phyloP scores from a whole-genome alignment of 164 flowering plant species.

The grape (Vitis vinifera) region ASM3070453v1 NC_081809.1:5761501-5762000 shows the following conservation, averaged over 20 bases:
- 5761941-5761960: slow-evolving; percentile 45
- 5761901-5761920: slow-evolving; percentile 9
- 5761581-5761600: slow-evolving; percentile 11
- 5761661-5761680: slow-evolving; percentile 31
- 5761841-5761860: slow-evolving; percentile 19
- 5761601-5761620: slow-evolving; percentile 14
- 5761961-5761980: slow-evolving; percentile 48
- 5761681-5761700: slow-evolving; percentile 31
- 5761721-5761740: slow-evolving; percentile 47
- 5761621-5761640: slow-evolving; percentile 11
- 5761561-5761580: slow-evolving; percentile 23
- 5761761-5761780: slow-evolving; percentile 40
- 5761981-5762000: slow-evolving; percentile 12
- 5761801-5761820: slow-evolving; percentile 39
- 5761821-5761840: slow-evolving; percentile 9
- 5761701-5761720: slow-evolving; percentile 91
- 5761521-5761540: slow-evolving; percentile 16
- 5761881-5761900: slow-evolving; percentile 8
- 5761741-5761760: slow-evolving; percentile 29
- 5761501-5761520: slow-evolving; percentile 32
- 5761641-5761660: slow-evolving; percentile 21
- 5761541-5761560: slow-evolving; percentile 42
- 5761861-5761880: slow-evolving; percentile 11
- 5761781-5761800: slow-evolving; percentile 77
- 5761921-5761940: slow-evolving; percentile 32